Percentiles rank a stretch among this genome's conserved stretches.
Evolutionary conservation across 1,284 basidiomycete species (phyloP).

Genomic region (Moesziomyces antarcticus): DNA sequence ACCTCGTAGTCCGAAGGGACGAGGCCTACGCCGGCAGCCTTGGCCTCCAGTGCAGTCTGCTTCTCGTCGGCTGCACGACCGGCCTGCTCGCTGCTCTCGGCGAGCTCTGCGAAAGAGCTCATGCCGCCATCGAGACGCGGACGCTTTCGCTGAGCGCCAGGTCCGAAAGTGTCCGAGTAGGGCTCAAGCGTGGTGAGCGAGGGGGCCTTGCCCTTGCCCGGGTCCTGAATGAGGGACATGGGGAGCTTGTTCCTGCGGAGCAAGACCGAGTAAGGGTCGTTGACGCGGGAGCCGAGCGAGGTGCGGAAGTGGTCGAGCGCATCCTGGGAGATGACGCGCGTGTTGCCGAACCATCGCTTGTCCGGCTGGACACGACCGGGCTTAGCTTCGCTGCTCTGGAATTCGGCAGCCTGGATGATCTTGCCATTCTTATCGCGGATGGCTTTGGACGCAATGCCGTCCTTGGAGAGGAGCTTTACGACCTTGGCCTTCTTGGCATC

Average conservation of each 20-base stretch:
- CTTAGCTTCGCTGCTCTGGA: conserved; percentile 65
- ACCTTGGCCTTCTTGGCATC: conserved; percentile 66
- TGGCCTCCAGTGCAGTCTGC: conserved; percentile 52
- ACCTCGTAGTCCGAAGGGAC: conserved; percentile 65
- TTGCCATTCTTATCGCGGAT: conserved; percentile 65
- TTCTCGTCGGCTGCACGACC: conserved; percentile 57
- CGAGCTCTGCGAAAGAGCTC: conserved; percentile 64
- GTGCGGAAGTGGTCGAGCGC: conserved; percentile 72
- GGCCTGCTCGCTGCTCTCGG: conserved; percentile 50
- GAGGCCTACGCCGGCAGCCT: conserved; percentile 57
- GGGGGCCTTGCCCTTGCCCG: conserved; percentile 58
- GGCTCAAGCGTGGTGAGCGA: conserved; percentile 63
- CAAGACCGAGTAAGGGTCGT: conserved; percentile 66
- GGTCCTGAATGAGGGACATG: conserved; percentile 65
- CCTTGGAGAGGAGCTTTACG: conserved; percentile 65
- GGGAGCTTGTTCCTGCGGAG: conserved; percentile 66
- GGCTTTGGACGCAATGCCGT: conserved; percentile 63
- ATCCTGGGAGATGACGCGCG: conserved; percentile 80
- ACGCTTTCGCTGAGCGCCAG: conserved; percentile 65
- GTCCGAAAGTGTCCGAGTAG: conserved; percentile 65
- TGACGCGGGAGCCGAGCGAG: conserved; percentile 59
- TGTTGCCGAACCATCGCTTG: conserved; percentile 76
- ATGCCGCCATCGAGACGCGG: conserved; percentile 63
- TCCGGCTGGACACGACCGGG: conserved; percentile 67
- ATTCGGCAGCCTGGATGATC: conserved; percentile 63